Evolutionary conservation across 176 grass and related monocot genomes (phyloP).

Genomic region (Phyllostachys edulis): DNA sequence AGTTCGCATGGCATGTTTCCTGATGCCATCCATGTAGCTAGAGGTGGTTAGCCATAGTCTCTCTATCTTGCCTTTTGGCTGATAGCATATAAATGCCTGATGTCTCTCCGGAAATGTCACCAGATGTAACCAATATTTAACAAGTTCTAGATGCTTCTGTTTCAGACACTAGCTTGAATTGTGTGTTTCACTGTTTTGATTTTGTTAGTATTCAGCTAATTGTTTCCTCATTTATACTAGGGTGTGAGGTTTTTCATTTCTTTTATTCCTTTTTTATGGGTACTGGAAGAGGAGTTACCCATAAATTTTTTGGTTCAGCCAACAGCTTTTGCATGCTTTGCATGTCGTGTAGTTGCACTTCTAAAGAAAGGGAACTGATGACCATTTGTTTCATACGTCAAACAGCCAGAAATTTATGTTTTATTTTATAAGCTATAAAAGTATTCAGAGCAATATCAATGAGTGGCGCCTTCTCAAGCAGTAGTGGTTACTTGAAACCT

Average conservation of each 20-base stretch:
- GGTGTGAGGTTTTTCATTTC: background rate
- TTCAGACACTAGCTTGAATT: slow-evolving; percentile 4
- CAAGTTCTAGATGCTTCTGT: background rate
- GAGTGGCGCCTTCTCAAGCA: background rate
- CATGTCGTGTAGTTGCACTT: background rate
- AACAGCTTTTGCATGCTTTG: background rate
- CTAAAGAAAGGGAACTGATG: slow-evolving; percentile 1
- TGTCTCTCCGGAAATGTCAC: background rate
- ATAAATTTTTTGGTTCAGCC: background rate
- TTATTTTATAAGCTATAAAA: background rate
- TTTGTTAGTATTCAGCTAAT: background rate
- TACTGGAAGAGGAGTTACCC: background rate
- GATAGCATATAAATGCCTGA: background rate
- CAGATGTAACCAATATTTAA: background rate
- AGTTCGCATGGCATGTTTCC: background rate
- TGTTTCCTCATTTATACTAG: background rate
- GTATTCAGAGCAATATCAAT: background rate
- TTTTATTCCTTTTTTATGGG: background rate
- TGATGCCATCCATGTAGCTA: background rate
- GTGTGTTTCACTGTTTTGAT: background rate
- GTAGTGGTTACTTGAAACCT: slow-evolving; percentile 4
- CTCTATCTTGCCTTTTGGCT: background rate
- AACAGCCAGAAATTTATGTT: background rate
- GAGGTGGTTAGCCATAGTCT: background rate
- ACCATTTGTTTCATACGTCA: slow-evolving; percentile 7